phyloP scores from a whole-genome alignment of 78 protist species.

The Speleostelium caveatum region DNA sequence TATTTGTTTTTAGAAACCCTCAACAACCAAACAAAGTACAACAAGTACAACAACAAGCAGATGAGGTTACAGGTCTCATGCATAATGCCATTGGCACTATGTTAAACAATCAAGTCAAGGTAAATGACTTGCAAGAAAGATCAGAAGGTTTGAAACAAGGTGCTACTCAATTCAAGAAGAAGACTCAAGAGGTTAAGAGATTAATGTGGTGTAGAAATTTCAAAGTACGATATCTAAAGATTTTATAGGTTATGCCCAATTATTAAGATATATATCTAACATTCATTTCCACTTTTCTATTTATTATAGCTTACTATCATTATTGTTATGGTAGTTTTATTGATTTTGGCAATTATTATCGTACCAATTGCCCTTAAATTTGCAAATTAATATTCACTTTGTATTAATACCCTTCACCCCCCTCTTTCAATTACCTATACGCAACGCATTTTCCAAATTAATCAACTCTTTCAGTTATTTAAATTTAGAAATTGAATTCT shows the following conservation, averaged over 20 bases:
- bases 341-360: constrained; percentile 47
- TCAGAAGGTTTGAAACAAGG: constrained; percentile 68
- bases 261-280: background rate
- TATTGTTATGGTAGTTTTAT: constrained; percentile 23
- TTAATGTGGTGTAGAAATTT: constrained; percentile 79
- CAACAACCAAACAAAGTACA: constrained; percentile 58
- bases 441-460: background rate
- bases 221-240: constrained; percentile 26
- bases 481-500: too few species aligned
- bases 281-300: background rate
- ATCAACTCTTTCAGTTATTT: background rate
- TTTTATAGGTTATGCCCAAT: background rate
- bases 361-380: constrained; percentile 66
- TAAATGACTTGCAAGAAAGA: constrained; percentile 52
- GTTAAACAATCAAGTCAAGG: constrained; percentile 70
- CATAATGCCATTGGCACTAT: constrained; percentile 53
- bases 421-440: background rate
- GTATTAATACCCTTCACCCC: too few species aligned
- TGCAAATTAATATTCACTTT: too few species aligned
- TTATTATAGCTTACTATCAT: too few species aligned
- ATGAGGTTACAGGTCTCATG: constrained; percentile 63
- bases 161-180: constrained; percentile 58
- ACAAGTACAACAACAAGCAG: constrained; percentile 50
- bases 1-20: background rate
- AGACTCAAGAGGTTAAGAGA: constrained; percentile 50